Evolutionary conservation across 306 rosid species (phyloP).

Genomic region (Cicer pinnatifidum): DNA sequence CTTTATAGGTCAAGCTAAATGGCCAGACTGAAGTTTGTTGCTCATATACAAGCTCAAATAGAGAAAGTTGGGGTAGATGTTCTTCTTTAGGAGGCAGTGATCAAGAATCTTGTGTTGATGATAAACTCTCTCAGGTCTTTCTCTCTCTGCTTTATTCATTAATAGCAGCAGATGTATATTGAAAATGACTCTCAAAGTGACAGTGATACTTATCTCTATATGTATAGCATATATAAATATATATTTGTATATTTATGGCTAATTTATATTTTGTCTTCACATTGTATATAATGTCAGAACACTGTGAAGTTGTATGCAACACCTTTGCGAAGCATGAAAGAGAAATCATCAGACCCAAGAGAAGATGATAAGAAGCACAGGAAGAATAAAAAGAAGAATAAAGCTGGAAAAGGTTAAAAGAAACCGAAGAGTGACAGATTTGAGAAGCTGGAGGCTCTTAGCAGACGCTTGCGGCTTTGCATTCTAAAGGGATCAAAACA

Average conservation of each 20-base stretch:
- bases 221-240: too few species aligned
- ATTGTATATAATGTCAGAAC: conserved; percentile 51
- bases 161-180: conserved; percentile 11
- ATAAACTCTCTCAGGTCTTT: conserved; percentile 67
- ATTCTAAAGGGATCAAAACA: conserved; percentile 70
- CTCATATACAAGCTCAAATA: conserved; percentile 91
- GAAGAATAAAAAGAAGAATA: conserved; percentile 52
- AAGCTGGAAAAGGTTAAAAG: conserved; percentile 50
- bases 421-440: conserved; percentile 69
- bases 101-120: conserved; percentile 73
- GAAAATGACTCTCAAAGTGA: conserved; percentile 26
- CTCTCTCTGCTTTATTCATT: conserved; percentile 15
- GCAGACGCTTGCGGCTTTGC: conserved; percentile 78
- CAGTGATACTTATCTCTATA: neutral
- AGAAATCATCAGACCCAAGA: conserved; percentile 44
- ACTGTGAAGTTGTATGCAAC: conserved; percentile 58
- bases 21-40: conserved; percentile 82
- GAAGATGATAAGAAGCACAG: conserved; percentile 57
- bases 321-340: conserved; percentile 59
- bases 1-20: conserved; percentile 71
- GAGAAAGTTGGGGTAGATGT: conserved; percentile 99
- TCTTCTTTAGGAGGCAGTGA: conserved; percentile 96
- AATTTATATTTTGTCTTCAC: conserved; percentile 3
- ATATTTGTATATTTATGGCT: neutral
- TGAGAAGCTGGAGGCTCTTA: conserved; percentile 82